phyloP scores from a whole-genome alignment of 257 asterid genomes.

The Solanum arcanum region DNA sequence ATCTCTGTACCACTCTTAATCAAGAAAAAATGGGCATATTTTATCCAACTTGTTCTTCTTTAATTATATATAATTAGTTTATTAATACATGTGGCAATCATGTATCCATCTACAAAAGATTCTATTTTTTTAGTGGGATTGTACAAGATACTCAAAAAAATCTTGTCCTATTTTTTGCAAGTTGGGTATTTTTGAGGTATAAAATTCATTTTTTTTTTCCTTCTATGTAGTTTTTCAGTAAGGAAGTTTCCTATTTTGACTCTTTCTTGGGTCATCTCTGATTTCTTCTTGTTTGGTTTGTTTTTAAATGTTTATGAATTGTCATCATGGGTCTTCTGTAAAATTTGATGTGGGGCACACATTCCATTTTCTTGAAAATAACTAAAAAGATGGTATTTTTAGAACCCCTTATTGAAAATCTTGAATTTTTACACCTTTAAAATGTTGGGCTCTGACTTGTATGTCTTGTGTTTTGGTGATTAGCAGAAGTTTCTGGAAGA shows the following conservation, averaged over 20 bases:
- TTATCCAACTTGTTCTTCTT: background rate
- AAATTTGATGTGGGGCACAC: background rate
- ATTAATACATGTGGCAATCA: background rate
- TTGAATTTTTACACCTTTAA: constrained; percentile 3
- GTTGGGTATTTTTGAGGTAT: background rate
- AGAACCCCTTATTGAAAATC: background rate
- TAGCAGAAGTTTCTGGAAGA: constrained; percentile 13
- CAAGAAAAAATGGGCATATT: background rate
- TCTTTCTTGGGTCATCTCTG: background rate
- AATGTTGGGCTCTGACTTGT: constrained; percentile 4
- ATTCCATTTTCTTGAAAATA: background rate
- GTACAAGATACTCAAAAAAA: background rate
- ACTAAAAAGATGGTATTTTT: background rate
- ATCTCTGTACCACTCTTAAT: background rate
- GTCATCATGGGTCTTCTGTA: background rate
- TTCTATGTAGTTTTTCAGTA: background rate
- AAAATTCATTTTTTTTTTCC: background rate
- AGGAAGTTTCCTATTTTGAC: background rate
- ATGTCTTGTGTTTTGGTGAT: background rate
- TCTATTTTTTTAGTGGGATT: background rate
- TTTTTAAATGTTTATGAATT: background rate
- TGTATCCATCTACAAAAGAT: background rate
- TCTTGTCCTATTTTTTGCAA: background rate
- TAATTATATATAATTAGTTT: background rate
- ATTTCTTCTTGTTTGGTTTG: background rate